Evolutionary conservation across 495 filamentous ascomycete genomes (phyloP), one percentile per base, ranked within the genome.

Genomic region (Lasiosphaeria ovina): DNA sequence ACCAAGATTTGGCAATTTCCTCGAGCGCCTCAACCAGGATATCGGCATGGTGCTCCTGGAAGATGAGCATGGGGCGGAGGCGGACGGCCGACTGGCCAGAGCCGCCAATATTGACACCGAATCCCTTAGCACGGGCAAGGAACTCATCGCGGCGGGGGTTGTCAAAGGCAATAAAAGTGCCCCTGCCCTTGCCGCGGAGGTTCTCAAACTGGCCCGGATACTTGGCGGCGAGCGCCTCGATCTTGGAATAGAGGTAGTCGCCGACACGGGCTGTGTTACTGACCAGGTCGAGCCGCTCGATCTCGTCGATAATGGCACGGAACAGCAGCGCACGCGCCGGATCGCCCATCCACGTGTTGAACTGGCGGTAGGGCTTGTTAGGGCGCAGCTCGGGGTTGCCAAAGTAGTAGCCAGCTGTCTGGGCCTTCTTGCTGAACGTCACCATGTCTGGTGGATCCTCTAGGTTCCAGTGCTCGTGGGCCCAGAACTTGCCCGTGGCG

Each of bases 271-370:
- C 88, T 53, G 94, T 96, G 73, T 95, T 84, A 69, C 83, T 76
- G 35, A 98, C 92, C 10, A 98, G 81, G 58, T 87, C 82, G 16
- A 91, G 78, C 47, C 86, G 80, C 77, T 96, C 85, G 54, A 98
- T 89, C 77, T 98, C 93, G 45, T 90, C 81, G 60, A 96, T 85
- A 75, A 98, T 97, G 65, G 89, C 91, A 58, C 89, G 85, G 86
- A 97, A 98, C 60, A 98, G 83, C 60, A 98, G 78, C 8, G 91
- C 92, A 52, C 91, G 86, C 9, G 90, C 86, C 35, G 94, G 94
- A 77, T 98, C 94, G 72, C 94, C 94, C 93, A 98, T 97, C 94
- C 94, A 98, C 60, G 95, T 98, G 79, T 98, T 98, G 80, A 98
- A 98, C 77, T 98, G 94, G 54, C 94, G 87, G 83, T 97, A 98